Percentiles rank a stretch among this genome's conserved stretches.
Conservation (phyloP, 306 rosid genomes). For the Dryas drummondii region DNA sequence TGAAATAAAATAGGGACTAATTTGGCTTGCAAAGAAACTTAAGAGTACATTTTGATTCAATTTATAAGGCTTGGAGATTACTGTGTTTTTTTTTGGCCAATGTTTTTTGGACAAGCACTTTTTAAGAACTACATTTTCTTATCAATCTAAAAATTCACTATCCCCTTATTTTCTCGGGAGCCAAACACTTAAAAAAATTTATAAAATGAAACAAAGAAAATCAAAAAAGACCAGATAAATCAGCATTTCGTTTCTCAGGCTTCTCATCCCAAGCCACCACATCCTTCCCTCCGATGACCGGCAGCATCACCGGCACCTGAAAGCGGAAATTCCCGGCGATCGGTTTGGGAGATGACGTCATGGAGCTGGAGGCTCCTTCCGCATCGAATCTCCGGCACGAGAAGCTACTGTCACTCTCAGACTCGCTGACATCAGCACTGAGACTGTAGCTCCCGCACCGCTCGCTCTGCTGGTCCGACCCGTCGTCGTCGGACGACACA, state of each 20-base stretch:
- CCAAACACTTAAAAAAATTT: background rate
- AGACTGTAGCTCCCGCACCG: conserved; percentile 86
- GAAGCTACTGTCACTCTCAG: conserved; percentile 85
- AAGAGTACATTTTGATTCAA: background rate
- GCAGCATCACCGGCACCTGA: conserved; percentile 62
- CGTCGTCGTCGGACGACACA: conserved; percentile 74
- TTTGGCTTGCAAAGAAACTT: background rate
- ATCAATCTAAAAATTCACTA: background rate
- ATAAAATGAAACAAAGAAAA: background rate
- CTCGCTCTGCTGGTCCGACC: conserved; percentile 72
- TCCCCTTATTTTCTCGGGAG: background rate
- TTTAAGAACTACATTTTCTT: background rate
- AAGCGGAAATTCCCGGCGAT: conserved; percentile 35
- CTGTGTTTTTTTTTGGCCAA: too few relatives aligned
- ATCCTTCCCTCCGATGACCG: conserved; percentile 70
- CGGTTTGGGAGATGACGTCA: conserved; percentile 66
- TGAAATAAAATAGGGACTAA: background rate
- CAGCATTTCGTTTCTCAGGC: conserved; percentile 44
- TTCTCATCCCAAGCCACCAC: conserved; percentile 71
- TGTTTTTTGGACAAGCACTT: background rate
- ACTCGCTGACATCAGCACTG: conserved; percentile 93
- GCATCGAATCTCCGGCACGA: conserved; percentile 66
- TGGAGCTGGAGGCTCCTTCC: conserved; percentile 74
- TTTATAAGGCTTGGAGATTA: background rate
- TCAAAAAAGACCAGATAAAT: conserved; percentile 57